These are phyloP conservation scores for Malassezia sympodialis DNA, from an alignment of 1,284 basidiomycete genomes.

Conservation along the genomic window DNA sequence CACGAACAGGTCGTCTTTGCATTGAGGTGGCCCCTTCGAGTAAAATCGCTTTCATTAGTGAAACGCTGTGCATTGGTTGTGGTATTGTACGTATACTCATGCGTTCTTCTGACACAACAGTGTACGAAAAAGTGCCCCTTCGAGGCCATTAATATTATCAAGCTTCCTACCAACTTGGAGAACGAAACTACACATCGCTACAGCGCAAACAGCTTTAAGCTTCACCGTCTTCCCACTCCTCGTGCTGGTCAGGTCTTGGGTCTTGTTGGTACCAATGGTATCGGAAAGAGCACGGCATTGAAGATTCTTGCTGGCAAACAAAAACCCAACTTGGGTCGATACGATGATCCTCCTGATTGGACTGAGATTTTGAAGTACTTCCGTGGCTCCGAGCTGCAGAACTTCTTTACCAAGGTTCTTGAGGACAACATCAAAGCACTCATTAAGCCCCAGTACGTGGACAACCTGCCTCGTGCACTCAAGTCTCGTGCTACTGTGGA, in stretches of 20 bases:
- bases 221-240: slow-evolving; percentile 44
- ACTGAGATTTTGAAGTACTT: slow-evolving; percentile 48
- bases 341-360: slow-evolving; percentile 48
- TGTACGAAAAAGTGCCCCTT: slow-evolving; percentile 48
- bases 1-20: slow-evolving; percentile 24
- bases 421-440: slow-evolving; percentile 49
- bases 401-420: slow-evolving; percentile 48
- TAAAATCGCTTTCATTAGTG: slow-evolving; percentile 46
- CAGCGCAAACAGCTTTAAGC: slow-evolving; percentile 48
- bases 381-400: slow-evolving; percentile 47
- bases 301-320: slow-evolving; percentile 48
- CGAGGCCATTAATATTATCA: slow-evolving; percentile 48
- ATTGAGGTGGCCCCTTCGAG: slow-evolving; percentile 39
- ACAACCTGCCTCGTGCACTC: slow-evolving; percentile 47
- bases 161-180: slow-evolving; percentile 47
- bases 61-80: slow-evolving; percentile 47
- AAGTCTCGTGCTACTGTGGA: slow-evolving; percentile 39
- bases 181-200: slow-evolving; percentile 47
- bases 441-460: slow-evolving; percentile 48
- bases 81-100: slow-evolving; percentile 27
- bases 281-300: slow-evolving; percentile 46
- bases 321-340: slow-evolving; percentile 47
- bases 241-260: slow-evolving; percentile 46
- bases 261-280: slow-evolving; percentile 48
- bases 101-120: not conserved